phyloP scores from a whole-genome alignment of 2,329 filamentous ascomycete species.

The Aureobasidium zeae region DNA sequence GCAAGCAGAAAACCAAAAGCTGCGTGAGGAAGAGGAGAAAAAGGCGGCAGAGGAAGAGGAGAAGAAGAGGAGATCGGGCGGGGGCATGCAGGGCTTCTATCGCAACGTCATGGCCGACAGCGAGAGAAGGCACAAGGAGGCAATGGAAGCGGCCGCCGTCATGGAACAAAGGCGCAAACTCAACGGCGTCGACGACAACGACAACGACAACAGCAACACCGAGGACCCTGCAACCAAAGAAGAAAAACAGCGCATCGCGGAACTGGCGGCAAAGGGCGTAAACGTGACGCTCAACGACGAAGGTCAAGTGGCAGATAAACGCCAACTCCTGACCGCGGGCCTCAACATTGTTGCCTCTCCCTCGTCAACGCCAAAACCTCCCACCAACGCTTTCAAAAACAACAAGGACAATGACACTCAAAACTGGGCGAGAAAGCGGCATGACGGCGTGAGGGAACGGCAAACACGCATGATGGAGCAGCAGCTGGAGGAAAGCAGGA shows the following conservation, averaged over 20 bases:
- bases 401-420: constrained; percentile 15
- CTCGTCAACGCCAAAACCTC: not conserved
- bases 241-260: constrained; percentile 52
- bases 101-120: constrained; percentile 61
- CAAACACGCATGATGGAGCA: constrained; percentile 72
- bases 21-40: constrained; percentile 63
- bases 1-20: constrained; percentile 60
- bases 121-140: constrained; percentile 60
- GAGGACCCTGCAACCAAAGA: constrained; percentile 28
- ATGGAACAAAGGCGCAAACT: constrained; percentile 30
- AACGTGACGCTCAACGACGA: constrained; percentile 69
- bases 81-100: constrained; percentile 65
- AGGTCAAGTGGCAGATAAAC: constrained; percentile 72
- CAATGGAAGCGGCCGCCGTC: constrained; percentile 54
- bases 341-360: constrained; percentile 53
- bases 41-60: constrained; percentile 57
- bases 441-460: constrained; percentile 55
- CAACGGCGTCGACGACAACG: constrained; percentile 16
- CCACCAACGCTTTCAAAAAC: constrained; percentile 7
- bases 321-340: constrained; percentile 66
- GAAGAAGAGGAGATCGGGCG: constrained; percentile 55
- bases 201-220: constrained; percentile 19
- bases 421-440: constrained; percentile 21
- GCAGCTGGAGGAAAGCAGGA: constrained; percentile 64
- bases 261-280: constrained; percentile 55